A percentile compares a stretch with the other conserved stretches of the same genome.
These are phyloP conservation scores for Phytomonas sp. DNA, from an alignment of 208 protist species.

Conservation along the genomic window DNA sequence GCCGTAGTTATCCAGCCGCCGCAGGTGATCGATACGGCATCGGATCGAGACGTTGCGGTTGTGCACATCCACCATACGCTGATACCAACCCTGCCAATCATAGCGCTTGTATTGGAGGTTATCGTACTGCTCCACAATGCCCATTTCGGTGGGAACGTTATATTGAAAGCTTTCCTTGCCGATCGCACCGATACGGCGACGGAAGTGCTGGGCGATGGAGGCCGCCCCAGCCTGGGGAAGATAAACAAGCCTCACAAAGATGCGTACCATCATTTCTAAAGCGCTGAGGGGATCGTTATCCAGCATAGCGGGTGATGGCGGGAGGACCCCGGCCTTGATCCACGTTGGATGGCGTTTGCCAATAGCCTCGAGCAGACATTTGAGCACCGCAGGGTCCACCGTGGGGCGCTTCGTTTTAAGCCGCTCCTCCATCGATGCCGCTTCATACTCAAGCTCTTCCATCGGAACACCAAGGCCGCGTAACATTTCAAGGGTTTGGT, in stretches of 20 bases:
- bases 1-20: slow-evolving; percentile 63
- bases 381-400: slow-evolving; percentile 28
- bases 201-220: slow-evolving; percentile 66
- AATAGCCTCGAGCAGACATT: slow-evolving; percentile 34
- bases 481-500: slow-evolving; percentile 44
- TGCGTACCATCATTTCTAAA: slow-evolving; percentile 49
- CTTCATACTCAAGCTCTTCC: slow-evolving; percentile 27
- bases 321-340: slow-evolving; percentile 52
- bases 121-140: slow-evolving; percentile 84
- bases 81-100: slow-evolving; percentile 88
- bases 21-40: slow-evolving; percentile 72
- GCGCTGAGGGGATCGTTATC: slow-evolving; percentile 12
- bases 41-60: slow-evolving; percentile 85
- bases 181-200: slow-evolving; percentile 68
- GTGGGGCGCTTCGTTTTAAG: slow-evolving; percentile 16
- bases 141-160: slow-evolving; percentile 74
- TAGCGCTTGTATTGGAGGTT: slow-evolving; percentile 88
- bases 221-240: slow-evolving; percentile 73
- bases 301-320: background rate
- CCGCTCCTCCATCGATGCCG: slow-evolving; percentile 12
- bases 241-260: slow-evolving; percentile 79
- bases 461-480: slow-evolving; percentile 32
- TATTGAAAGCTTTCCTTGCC: slow-evolving; percentile 50
- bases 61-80: slow-evolving; percentile 86
- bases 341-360: slow-evolving; percentile 63